Evolutionary conservation across 805 yeast species (phyloP), one percentile per base, ranked within the genome.

Genomic region (Tetrapisispora arboricola): DNA sequence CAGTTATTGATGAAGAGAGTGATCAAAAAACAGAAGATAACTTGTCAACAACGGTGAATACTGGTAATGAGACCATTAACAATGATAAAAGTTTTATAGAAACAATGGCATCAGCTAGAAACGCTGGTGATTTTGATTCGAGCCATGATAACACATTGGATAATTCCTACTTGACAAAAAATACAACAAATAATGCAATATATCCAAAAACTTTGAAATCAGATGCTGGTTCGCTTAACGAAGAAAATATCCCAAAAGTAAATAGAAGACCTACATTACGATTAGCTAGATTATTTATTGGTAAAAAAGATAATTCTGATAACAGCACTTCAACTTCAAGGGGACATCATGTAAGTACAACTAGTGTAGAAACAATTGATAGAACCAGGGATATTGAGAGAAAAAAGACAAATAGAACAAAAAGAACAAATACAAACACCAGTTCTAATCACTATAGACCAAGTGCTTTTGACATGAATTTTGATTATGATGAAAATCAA

Each of bases 401-500:
- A 28, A 20, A 20, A 11, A 18, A 19, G 19, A 27, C 4, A 11
- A 32, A 11, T 13, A 33, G 12, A 22, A 12, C 21, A 8, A 41
- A 21, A 40, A 32, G 22, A 43, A 25, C 33, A 13, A 37, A 7
- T 30, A 24, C 32, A 5, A 13, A 3, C 3, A n/a, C 32, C 15
- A 40, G 24, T 4, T 13, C 22, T 10, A 41, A 36, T 27, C 9
- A n/a, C 6, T 21, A 44, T 25, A 43, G 40, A 32, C 44, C 44
- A 19, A 42, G 45, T 25, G 43, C 42, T 17, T 57, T 53, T 38
- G 49, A 55, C 12, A 49, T 55, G 50, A 53, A 53, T 21, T 57
- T 57, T 42, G 61, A 58, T 39, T 57, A 54, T 38, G 58, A 57
- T 42, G 59, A 55, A 25, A 51, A 49, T 36, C 37, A 57, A 3